These are phyloP conservation scores for Trypanosoma lewisi DNA, from an alignment of 208 protist species.

Conservation along the genomic window DNA sequence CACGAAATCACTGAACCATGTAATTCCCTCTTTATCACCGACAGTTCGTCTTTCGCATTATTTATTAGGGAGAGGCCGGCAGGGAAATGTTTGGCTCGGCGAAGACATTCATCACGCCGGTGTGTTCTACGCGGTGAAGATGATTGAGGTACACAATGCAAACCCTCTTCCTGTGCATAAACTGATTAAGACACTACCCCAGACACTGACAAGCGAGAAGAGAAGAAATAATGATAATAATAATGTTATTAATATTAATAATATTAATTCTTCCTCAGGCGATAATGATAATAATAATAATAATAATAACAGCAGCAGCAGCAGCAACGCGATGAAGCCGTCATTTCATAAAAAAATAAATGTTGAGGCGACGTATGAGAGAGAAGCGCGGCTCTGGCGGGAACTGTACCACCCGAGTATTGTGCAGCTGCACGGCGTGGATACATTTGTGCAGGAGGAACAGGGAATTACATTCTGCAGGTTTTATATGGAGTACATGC, in stretches of 20 bases:
- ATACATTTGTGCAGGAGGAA: slow-evolving; percentile 34
- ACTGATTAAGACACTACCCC: slow-evolving; percentile 7
- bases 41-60: neutral
- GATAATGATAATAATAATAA: too few relatives aligned
- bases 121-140: slow-evolving; percentile 27
- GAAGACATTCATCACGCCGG: neutral
- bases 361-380: slow-evolving; percentile 14
- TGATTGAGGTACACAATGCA: slow-evolving; percentile 2
- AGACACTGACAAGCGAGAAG: too few relatives aligned
- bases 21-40: neutral
- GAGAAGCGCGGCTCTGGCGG: slow-evolving; percentile 76
- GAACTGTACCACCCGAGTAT: slow-evolving; percentile 75
- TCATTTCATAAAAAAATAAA: neutral
- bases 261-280: too few relatives aligned
- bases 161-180: slow-evolving; percentile 8
- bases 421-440: slow-evolving; percentile 64
- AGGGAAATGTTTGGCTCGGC: slow-evolving; percentile 18
- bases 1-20: neutral
- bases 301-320: neutral
- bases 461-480: slow-evolving; percentile 20
- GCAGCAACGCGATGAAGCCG: neutral
- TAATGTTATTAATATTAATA: too few relatives aligned
- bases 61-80: slow-evolving; percentile 20
- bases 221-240: too few relatives aligned
- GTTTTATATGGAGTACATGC: slow-evolving; percentile 59